Evolutionary conservation across 148 eudicot species (phyloP).

Genomic region (Rhododendron simsii): DNA sequence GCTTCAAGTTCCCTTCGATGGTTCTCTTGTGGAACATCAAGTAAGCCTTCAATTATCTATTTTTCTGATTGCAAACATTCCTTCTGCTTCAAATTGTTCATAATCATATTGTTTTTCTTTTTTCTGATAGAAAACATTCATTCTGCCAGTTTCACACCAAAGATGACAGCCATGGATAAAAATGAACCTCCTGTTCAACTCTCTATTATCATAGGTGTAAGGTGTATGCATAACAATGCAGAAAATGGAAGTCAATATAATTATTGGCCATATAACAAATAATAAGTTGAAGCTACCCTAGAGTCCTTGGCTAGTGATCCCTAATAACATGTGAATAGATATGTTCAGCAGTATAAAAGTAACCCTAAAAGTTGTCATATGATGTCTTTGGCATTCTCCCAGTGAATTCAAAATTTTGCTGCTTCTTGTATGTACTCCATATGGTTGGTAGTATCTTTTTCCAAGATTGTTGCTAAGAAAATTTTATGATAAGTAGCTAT

Average conservation of each 20-base stretch:
- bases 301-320: neutral
- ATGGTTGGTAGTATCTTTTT: neutral
- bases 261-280: neutral
- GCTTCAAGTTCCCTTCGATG: slow-evolving; percentile 84
- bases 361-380: neutral
- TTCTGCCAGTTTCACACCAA: neutral
- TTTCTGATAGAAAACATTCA: neutral
- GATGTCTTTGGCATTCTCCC: neutral
- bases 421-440: neutral
- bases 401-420: neutral
- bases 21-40: slow-evolving; percentile 75
- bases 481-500: neutral
- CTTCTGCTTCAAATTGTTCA: neutral
- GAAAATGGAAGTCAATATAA: too few relatives aligned
- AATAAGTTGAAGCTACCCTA: neutral
- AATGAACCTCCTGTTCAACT: neutral
- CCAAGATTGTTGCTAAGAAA: neutral
- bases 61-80: neutral
- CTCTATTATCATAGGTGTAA: too few relatives aligned
- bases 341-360: neutral
- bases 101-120: neutral
- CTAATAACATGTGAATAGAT: neutral
- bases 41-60: slow-evolving; percentile 30
- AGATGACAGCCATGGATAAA: neutral
- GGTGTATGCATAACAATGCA: too few relatives aligned